Evolutionary conservation across 139 green algal genomes (phyloP), one percentile per base, ranked within the genome.

Genomic region (Penium margaritaceum): DNA sequence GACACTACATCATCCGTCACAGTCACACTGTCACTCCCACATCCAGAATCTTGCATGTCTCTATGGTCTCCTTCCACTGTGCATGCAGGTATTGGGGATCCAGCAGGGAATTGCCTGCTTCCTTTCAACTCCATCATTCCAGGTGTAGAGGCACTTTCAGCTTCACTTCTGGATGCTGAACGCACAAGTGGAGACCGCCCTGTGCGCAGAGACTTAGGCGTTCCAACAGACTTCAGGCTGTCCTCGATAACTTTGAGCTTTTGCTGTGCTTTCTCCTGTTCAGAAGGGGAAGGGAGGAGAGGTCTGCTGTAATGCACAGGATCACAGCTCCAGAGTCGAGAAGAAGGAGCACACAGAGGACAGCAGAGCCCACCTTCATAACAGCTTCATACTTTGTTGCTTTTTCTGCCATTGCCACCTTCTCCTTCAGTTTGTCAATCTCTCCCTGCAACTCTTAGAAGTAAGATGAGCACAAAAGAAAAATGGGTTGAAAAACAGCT

Each of bases 301-400:
- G n/a, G 24, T 38, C 30, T 27, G 33, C 29, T 27, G 58, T 24
- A 38, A 44, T 36, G 58, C n/a, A 39, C 32, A 66, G 58, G n/a
- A 39, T 1, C 9, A 66, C 12, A 41, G 36, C 32, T n/a, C n/a
- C n/a, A n/a, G n/a, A n/a, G n/a, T n/a, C n/a, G n/a, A n/a, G n/a
- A n/a, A 21, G 30, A 14, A 39, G 24, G 33, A 66, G 6, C 12
- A 21, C 14, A 35, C 19, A 30, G 29, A 69, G 35, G 2, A 24
- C 41, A 37, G 30, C 5, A 63, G 41, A 41, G n/a, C n/a, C n/a
- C 43, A 76, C 68, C 68, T 76, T 76, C 51, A 76, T 66, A 9
- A 36, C 19, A 17, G 47, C 30, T 41, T 76, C 68, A 30, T 55
- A 76, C 51, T 67, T 66, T 2, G 30, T 29, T 30, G 51, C 53